Evolutionary conservation across 805 yeast genomes (phyloP).

Genomic region (Teunomyces panamensis): DNA sequence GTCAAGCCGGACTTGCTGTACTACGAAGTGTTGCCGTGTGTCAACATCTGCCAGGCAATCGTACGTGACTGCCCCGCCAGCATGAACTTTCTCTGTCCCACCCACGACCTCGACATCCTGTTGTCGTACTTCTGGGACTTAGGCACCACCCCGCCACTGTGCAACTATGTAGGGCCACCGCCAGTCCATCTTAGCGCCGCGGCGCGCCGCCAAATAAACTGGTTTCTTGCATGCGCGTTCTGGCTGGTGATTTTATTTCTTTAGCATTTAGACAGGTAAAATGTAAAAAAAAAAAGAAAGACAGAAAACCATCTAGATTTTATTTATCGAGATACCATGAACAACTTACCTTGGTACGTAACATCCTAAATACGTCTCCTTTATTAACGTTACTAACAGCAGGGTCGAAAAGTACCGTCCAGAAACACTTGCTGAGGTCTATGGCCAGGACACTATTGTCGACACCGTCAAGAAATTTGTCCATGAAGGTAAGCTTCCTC

Average conservation of each 20-base stretch:
- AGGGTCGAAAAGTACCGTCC: conserved; percentile 97
- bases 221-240: conserved; percentile 12
- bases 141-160: conserved; percentile 23
- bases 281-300: not conserved
- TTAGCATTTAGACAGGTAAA: not conserved
- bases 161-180: conserved; percentile 35
- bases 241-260: conserved; percentile 3
- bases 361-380: not conserved
- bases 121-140: conserved; percentile 45
- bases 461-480: conserved; percentile 83
- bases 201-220: conserved; percentile 7
- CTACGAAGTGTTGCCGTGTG: conserved; percentile 84
- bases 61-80: conserved; percentile 81
- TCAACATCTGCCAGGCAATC: conserved; percentile 72
- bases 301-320: not conserved
- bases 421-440: conserved; percentile 72
- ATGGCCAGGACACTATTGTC: conserved; percentile 87
- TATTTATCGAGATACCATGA: not conserved
- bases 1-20: conserved; percentile 58
- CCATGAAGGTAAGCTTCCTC: conserved; percentile 81
- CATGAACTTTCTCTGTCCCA: conserved; percentile 76
- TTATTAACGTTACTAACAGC: conserved; percentile 2
- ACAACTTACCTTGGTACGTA: conserved; percentile 14
- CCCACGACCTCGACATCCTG: conserved; percentile 25
- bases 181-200: conserved; percentile 8